Evolutionary conservation across 1,284 basidiomycete species (phyloP), one percentile per base, ranked within the genome.

Genomic region (Fomitopsis palustris): DNA sequence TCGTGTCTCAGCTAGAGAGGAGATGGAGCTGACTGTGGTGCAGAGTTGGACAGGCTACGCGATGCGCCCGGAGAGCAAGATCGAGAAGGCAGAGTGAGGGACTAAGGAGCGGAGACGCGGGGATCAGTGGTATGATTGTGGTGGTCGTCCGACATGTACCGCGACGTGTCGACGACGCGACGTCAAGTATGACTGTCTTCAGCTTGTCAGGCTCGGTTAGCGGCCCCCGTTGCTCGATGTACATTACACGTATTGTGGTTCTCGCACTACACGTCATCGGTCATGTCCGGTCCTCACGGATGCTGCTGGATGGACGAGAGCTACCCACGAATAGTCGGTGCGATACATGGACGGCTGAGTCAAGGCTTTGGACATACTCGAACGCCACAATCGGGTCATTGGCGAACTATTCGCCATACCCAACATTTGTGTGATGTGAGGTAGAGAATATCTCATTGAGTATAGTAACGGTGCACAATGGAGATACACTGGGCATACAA

Each of bases 41-140:
- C 65, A 93, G 92, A 92, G 89, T 9, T 93, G 92, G 92, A 87
- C 88, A 2, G 92, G 92, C 6, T 95, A 94, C 70, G 90, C 90
- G 3, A 62, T 65, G 75, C 80, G 70, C 77, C 88, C 58, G 7
- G 61, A 61, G 54, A 66, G 64, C 57, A 62, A 61, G 45, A 65
- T 68, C 29, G 61, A 59, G 8, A 64, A 66, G 58, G 62, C 54
- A 7, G 58, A 67, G 21, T 53, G 38, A 53, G 19, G 41, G 19
- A 8, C 3, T 3, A 43, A 17, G 39, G 14, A 21, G 8, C 41
- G n/a, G 41, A 7, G 17, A 17, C 21, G 39, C 10, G 6, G 3
- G 21, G 2, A 42, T 33, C 31, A n/a, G 31, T 33, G 31, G 12
- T 33, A n/a, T n/a, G 12, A 10, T 2, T 6, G 31, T 10, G 31